Evolutionary conservation across 495 filamentous ascomycete genomes (phyloP), one percentile per base, ranked within the genome.

Genomic region (Talaromyces ruber): DNA sequence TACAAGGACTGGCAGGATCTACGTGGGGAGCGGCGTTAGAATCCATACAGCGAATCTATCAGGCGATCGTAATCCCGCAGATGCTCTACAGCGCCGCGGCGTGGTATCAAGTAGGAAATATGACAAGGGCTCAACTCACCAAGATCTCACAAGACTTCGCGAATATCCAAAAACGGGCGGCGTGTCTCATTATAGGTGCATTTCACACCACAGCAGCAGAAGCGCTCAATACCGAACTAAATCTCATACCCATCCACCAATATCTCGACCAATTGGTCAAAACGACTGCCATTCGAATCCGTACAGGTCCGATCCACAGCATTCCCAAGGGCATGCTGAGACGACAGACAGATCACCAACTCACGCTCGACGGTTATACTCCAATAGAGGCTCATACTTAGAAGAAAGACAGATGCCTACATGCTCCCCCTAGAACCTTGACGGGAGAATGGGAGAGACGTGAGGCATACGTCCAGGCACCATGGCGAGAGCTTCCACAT

Each of bases 371-470:
- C 12, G 59, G 62, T 34, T 66, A 52, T 47, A 59, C 55, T 61
- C 64, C 14, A 52, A 37, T 65, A 29, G 66, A 68, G 37, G 62
- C 52, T 7, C 64, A 65, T 43, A 32, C 53, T 18, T 68, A 60
- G 32, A 62, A 63, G 22, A 65, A 14, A 39, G 59, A 39, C 52
- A 47, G 47, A 64, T 66, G 51, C 59, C 54, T 66, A 1, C 26
- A 26, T 18, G 56, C 56, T 63, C 64, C 58, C 61, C 62, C 32
- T 26, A 39, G 50, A 25, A 32, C 58, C 28, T 1, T 65, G 26
- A 56, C 51, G 50, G 43, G 58, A 1, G 18, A 30, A 25, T 64
- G 64, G 64, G 64, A 68, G 60, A 70, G 59, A 12, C 59, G 65
- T 24, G 21, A 64, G 21, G 65, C 64, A 57, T 67, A 59, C 62